Percentiles rank a stretch among this genome's conserved stretches.
phyloP scores from a whole-genome alignment of 306 rosid genomes.

The Ochetophila trinervis region DNA sequence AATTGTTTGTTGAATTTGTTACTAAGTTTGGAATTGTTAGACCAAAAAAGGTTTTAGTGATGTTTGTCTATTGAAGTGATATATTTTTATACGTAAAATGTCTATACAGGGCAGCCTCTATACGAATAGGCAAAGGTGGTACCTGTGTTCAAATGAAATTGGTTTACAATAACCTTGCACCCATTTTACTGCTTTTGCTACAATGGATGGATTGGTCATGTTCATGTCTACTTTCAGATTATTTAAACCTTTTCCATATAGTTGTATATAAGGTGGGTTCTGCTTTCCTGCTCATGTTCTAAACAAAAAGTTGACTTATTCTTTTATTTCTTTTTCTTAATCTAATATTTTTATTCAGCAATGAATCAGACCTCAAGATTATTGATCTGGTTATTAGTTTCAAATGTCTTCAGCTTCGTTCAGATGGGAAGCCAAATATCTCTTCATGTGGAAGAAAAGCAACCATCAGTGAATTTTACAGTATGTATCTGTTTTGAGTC shows the following conservation, averaged over 20 bases:
- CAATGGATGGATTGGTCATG: constrained; percentile 64
- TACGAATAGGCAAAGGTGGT: constrained; percentile 55
- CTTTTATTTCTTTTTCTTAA: background rate
- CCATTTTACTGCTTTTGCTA: constrained; percentile 48
- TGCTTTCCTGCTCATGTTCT: background rate
- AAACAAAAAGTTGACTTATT: background rate
- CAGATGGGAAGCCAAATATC: constrained; percentile 40
- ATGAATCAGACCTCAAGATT: constrained; percentile 1
- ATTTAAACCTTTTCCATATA: constrained; percentile 54
- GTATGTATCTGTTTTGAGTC: constrained; percentile 30
- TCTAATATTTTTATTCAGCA: background rate
- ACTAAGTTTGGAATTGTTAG: background rate
- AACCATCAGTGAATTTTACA: constrained; percentile 52
- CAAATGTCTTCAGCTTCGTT: constrained; percentile 37
- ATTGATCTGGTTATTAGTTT: constrained; percentile 11
- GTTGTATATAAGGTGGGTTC: constrained; percentile 56
- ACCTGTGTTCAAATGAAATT: constrained; percentile 62
- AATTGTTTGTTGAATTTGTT: background rate
- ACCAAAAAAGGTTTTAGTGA: background rate
- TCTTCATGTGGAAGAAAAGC: constrained; percentile 64
- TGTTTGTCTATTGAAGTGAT: background rate
- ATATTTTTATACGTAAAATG: background rate
- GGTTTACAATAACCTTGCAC: constrained; percentile 58
- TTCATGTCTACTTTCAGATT: constrained; percentile 50
- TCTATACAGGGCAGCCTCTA: constrained; percentile 70